A percentile compares a stretch with the other conserved stretches of the same genome.
Conservation (phyloP, 805 yeast species). For the Tetrapisispora namnaoensis region DNA sequence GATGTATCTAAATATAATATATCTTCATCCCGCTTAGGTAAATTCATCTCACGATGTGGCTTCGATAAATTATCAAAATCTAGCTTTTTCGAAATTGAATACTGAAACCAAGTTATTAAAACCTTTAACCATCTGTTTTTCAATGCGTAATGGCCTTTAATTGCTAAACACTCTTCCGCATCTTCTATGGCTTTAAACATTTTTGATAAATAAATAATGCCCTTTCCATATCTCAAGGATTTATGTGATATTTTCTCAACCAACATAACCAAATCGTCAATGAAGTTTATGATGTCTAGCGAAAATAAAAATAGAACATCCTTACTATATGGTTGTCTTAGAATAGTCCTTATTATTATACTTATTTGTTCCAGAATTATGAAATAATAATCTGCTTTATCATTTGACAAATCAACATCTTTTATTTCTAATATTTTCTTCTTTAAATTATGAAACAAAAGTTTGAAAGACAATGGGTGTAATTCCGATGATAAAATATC, state of each 20-base stretch:
- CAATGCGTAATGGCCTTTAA: constrained; percentile 36
- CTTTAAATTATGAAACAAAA: constrained; percentile 38
- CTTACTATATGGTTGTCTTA: constrained; percentile 29
- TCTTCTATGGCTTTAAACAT: constrained; percentile 25
- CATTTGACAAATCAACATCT: constrained; percentile 15
- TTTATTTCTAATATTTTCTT: constrained; percentile 29
- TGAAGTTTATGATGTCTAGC: constrained; percentile 24
- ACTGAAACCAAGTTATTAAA: constrained; percentile 45
- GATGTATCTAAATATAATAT: constrained; percentile 50
- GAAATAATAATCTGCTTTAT: constrained; percentile 23
- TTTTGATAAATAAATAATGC: constrained; percentile 28
- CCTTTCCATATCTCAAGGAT: constrained; percentile 23
- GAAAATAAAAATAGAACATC: constrained; percentile 28
- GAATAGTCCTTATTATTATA: constrained; percentile 35
- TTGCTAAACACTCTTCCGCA: constrained; percentile 21
- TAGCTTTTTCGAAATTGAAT: constrained; percentile 36
- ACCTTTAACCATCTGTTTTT: constrained; percentile 41
- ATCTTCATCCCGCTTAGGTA: constrained; percentile 34
- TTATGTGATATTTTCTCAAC: constrained; percentile 19
- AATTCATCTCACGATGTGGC: constrained; percentile 30
- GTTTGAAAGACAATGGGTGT: constrained; percentile 46
- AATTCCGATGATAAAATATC: constrained; percentile 61
- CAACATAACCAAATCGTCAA: constrained; percentile 26
- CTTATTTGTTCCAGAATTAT: constrained; percentile 41
- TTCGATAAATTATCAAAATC: constrained; percentile 24